A percentile compares a stretch with the other conserved stretches of the same genome.
phyloP scores from a whole-genome alignment of 1,139 yeast genomes.

The Kodamaea alishanica region DNA sequence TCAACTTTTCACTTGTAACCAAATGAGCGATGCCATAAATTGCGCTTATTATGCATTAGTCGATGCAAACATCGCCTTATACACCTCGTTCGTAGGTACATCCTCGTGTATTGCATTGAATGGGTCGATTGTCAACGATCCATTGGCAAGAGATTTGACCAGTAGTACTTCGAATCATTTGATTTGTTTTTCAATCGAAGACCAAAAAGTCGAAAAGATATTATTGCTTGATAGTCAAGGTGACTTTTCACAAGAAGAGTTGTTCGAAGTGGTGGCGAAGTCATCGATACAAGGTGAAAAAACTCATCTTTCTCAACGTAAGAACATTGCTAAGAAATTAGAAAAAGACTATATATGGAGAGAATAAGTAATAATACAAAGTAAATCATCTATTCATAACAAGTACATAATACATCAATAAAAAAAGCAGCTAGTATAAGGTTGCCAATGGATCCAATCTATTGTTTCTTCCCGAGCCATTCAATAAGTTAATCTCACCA shows the following conservation, averaged over 20 bases:
- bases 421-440: slow-evolving; percentile 27
- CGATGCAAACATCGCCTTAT: slow-evolving; percentile 74
- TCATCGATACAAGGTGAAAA: slow-evolving; percentile 47
- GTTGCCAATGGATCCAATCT: slow-evolving; percentile 47
- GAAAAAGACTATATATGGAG: slow-evolving; percentile 59
- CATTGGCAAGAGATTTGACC: slow-evolving; percentile 39
- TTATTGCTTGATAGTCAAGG: slow-evolving; percentile 73
- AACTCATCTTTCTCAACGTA: slow-evolving; percentile 44
- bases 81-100: slow-evolving; percentile 57
- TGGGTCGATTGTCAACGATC: slow-evolving; percentile 38
- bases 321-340: slow-evolving; percentile 46
- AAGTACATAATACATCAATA: slow-evolving; percentile 2
- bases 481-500: slow-evolving; percentile 41
- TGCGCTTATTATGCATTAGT: slow-evolving; percentile 68
- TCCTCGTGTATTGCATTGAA: slow-evolving; percentile 35
- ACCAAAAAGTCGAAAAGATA: slow-evolving; percentile 50
- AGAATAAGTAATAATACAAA: slow-evolving; percentile 2
- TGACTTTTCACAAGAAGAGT: slow-evolving; percentile 52
- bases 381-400: slow-evolving; percentile 1
- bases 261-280: slow-evolving; percentile 45
- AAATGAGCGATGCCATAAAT: slow-evolving; percentile 69
- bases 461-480: slow-evolving; percentile 20
- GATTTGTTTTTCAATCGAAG: slow-evolving; percentile 56
- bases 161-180: slow-evolving; percentile 60
- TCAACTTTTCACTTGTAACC: slow-evolving; percentile 39